These are phyloP conservation scores for Cadophora sp. DNA, from an alignment of 2,329 filamentous ascomycete species.

Conservation along the genomic window DNA sequence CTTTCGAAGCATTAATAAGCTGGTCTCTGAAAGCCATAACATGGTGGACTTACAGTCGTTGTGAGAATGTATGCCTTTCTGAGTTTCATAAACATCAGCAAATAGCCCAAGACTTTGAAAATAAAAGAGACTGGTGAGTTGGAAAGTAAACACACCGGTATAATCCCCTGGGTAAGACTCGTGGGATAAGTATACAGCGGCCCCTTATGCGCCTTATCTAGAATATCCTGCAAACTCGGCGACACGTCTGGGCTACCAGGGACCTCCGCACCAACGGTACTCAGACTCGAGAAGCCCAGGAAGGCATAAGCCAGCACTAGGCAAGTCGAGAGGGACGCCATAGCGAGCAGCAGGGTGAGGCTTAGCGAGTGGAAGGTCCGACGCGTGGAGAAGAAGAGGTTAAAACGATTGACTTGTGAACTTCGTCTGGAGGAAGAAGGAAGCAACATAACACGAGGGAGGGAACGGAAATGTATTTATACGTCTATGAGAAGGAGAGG, in stretches of 20 bases:
- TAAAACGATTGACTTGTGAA: slow-evolving; percentile 3
- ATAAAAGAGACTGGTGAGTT: too few species aligned
- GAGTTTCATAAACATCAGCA: not conserved
- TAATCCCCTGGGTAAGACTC: slow-evolving; percentile 63
- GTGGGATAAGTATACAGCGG: slow-evolving; percentile 65
- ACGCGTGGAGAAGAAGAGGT: slow-evolving; percentile 4
- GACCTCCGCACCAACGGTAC: slow-evolving; percentile 18
- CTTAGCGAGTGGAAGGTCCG: slow-evolving; percentile 10
- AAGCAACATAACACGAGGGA: slow-evolving; percentile 14
- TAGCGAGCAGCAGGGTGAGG: slow-evolving; percentile 15
- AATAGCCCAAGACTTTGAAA: not conserved
- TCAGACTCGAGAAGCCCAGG: slow-evolving; percentile 12
- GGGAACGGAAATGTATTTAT: slow-evolving; percentile 1
- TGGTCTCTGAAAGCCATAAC: slow-evolving; percentile 55
- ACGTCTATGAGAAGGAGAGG: not conserved
- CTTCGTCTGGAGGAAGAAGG: not conserved
- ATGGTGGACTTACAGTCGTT: slow-evolving; percentile 64
- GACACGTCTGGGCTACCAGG: slow-evolving; percentile 46
- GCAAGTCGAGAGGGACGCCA: slow-evolving; percentile 29
- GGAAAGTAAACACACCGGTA: slow-evolving; percentile 55
- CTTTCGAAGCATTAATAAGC: slow-evolving; percentile 54
- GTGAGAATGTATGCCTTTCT: slow-evolving; percentile 61
- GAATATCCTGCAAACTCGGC: slow-evolving; percentile 58
- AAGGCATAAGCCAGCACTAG: slow-evolving; percentile 26
- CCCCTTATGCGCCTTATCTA: slow-evolving; percentile 58